These are phyloP conservation scores for Wickerhamiella azyma DNA, from an alignment of 805 yeast genomes.

Conservation along the genomic window DNA sequence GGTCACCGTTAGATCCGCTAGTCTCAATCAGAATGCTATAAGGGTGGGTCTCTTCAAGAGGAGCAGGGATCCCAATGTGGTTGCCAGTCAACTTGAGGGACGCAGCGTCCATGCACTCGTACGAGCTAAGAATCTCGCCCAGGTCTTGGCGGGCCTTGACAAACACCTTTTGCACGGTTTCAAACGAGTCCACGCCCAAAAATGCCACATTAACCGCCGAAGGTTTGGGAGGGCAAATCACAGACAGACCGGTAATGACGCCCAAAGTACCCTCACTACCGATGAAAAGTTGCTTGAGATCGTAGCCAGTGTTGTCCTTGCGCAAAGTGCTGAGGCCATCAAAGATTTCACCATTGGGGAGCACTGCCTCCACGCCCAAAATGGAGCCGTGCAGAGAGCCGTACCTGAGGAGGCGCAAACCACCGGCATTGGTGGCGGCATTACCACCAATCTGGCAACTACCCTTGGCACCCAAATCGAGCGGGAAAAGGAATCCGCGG, in stretches of 20 bases:
- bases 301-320: conserved; percentile 92
- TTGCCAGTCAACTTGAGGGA: conserved; percentile 37
- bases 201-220: conserved; percentile 75
- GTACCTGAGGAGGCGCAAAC: conserved; percentile 69
- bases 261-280: conserved; percentile 92
- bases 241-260: conserved; percentile 75
- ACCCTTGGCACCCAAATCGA: conserved; percentile 91
- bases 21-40: conserved; percentile 89
- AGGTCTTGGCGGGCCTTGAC: conserved; percentile 64
- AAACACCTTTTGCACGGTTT: conserved; percentile 67
- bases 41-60: conserved; percentile 72
- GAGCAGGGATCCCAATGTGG: conserved; percentile 48
- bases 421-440: conserved; percentile 96
- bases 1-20: conserved; percentile 87
- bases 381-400: conserved; percentile 89
- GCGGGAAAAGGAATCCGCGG: conserved; percentile 79
- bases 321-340: conserved; percentile 72
- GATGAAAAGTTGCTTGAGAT: conserved; percentile 78
- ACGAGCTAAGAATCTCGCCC: conserved; percentile 76
- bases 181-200: conserved; percentile 66
- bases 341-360: conserved; percentile 72
- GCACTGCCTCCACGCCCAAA: conserved; percentile 76
- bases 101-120: conserved; percentile 72
- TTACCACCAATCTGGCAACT: conserved; percentile 92
- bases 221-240: conserved; percentile 81